phyloP scores from a whole-genome alignment of 768 basidiomycete genomes.

The Pholiota conissans region DNA sequence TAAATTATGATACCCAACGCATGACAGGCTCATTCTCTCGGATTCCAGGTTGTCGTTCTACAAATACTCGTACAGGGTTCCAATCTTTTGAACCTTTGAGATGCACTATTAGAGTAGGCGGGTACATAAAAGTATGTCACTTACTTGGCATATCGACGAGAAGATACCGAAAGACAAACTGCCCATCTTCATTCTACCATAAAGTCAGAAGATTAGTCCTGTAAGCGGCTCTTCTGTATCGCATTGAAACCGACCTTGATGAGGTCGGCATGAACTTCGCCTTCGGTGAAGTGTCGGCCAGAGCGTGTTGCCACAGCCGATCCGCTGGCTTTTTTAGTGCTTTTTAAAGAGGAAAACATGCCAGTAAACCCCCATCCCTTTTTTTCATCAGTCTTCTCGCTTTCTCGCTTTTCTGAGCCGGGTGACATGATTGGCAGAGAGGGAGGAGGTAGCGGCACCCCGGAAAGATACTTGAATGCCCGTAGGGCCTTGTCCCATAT shows the following conservation, averaged over 20 bases:
- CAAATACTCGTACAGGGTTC: slow-evolving; percentile 66
- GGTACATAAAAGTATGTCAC: slow-evolving; percentile 30
- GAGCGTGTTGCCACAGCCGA: slow-evolving; percentile 31
- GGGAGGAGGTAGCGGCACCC: slow-evolving; percentile 48
- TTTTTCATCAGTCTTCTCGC: slow-evolving; percentile 29
- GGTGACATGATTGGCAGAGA: slow-evolving; percentile 30
- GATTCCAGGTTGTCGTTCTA: slow-evolving; percentile 66
- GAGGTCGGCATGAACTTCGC: slow-evolving; percentile 80
- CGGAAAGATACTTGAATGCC: slow-evolving; percentile 74
- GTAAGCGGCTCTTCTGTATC: neutral
- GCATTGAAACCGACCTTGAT: slow-evolving; percentile 55
- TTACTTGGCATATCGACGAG: slow-evolving; percentile 79
- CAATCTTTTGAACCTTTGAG: slow-evolving; percentile 58
- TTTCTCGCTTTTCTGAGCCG: slow-evolving; percentile 23
- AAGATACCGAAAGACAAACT: slow-evolving; percentile 77
- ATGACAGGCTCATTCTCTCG: slow-evolving; percentile 71
- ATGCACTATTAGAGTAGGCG: slow-evolving; percentile 5
- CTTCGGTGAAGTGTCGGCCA: slow-evolving; percentile 60
- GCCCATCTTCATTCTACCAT: slow-evolving; percentile 75
- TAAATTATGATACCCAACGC: slow-evolving; percentile 54
- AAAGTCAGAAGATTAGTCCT: neutral
- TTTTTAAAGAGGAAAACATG: slow-evolving; percentile 67
- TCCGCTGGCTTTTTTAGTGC: slow-evolving; percentile 23
- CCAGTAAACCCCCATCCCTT: slow-evolving; percentile 60
- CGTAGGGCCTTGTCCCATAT: slow-evolving; percentile 51